These are phyloP conservation scores for Nitzschia putrida DNA, from an alignment of 108 stramenopile species.

Conservation along the genomic window DNA sequence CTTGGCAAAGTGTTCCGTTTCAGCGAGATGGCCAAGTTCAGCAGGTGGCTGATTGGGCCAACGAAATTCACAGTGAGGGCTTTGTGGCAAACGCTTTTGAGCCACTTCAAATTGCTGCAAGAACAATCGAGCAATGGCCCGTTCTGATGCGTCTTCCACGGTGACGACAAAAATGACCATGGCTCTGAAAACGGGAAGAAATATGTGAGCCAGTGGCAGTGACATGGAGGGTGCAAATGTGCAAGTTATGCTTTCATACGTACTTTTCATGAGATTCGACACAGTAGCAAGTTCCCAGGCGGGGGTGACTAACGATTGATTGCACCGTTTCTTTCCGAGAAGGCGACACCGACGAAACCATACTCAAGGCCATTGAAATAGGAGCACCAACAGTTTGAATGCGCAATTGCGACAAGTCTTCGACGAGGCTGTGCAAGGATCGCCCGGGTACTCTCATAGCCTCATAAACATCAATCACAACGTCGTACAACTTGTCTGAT, in stretches of 20 bases:
- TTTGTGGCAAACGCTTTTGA: conserved; percentile 13
- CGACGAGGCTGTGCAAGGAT: neutral
- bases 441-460: neutral
- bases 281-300: conserved; percentile 21
- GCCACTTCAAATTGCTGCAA: conserved; percentile 27
- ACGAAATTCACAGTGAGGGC: conserved; percentile 31
- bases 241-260: neutral
- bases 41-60: conserved; percentile 14
- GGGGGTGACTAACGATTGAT: conserved; percentile 1
- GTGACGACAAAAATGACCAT: conserved; percentile 31
- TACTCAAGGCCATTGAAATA: conserved; percentile 7
- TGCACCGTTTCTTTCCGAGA: neutral
- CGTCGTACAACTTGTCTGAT: neutral
- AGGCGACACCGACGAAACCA: neutral
- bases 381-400: conserved; percentile 23
- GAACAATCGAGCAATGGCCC: conserved; percentile 23
- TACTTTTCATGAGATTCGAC: conserved; percentile 24
- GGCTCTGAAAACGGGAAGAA: conserved; percentile 1
- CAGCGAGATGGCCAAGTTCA: neutral
- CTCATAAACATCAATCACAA: neutral
- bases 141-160: conserved; percentile 19
- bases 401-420: conserved; percentile 17
- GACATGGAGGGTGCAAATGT: no score
- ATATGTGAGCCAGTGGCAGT: no score
- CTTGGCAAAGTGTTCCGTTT: neutral